Base-by-base conservation (phyloP, 2,329 filamentous ascomycete genomes). In the Chlorencoelia australis region DNA sequence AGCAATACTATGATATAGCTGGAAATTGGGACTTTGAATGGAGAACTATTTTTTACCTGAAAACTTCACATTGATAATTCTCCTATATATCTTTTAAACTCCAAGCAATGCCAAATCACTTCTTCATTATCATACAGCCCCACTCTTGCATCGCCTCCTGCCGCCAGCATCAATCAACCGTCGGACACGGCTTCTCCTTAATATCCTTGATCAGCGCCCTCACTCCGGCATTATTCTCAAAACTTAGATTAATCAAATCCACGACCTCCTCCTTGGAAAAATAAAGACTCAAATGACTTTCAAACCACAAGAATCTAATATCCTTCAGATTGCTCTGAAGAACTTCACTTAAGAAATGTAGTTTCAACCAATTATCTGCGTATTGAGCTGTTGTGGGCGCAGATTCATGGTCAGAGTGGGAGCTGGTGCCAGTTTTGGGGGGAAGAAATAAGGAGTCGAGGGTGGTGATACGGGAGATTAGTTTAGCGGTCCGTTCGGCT, bases 291-390 rank as follows among this genome's bases (percentile, higher is more conserved):
- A 81, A 60, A 54, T 79, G 75, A 55, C 74, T 75, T 44, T 81
- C 75, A 49, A 71, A 66, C 76, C 76, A 81, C 24, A 81, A 56
- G 44, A 65, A 79, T 39, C 64, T 66, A 38, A 81, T 70, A 43
- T 80, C 76, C 43, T 69, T 70, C 35, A 80, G 60, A 49, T 80
- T 79, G 47, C 74, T 78, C 60, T 81, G 75, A 45, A 81, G 60
- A 18, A 80, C 69, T 54, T 80, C 71, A 43, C 69, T 70, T 13
- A 81, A 61, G 47, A 73, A 80, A 56, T 79, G 74, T 41, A 81
- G 64, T 32, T 75, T 67, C 40, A 80, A 61, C 76, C 76, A 81
- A 32, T 65, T 67, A 3, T 66, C 62, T 4, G 73, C 73, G 44
- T 77, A 79, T 50, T 79, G 72, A 3, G 71, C 65, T 21, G 75